Conservation (phyloP, 164 flowering plant species). For the Sextonia rubra region DNA sequence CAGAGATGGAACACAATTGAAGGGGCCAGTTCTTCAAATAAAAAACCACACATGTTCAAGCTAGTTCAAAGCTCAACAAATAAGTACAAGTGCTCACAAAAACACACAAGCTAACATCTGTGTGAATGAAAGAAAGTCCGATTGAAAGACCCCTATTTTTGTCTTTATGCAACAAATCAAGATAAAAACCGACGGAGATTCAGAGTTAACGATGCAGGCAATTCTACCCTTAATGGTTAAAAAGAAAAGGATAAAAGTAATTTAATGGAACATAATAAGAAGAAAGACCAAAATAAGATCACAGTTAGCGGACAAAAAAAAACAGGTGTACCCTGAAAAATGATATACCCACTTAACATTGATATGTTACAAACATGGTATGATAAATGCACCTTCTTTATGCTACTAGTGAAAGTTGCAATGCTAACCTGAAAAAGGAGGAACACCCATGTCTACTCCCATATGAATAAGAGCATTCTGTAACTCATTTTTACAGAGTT, state of each 20-base stretch:
- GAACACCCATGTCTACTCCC: slow-evolving; percentile 77
- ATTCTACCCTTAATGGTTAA: too few species aligned
- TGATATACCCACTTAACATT: not conserved
- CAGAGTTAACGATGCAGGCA: too few species aligned
- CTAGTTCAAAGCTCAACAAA: not conserved
- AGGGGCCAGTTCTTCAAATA: too few species aligned
- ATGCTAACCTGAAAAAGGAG: slow-evolving; percentile 57
- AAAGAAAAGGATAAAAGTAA: too few species aligned
- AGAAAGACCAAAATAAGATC: not conserved
- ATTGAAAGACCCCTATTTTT: too few species aligned
- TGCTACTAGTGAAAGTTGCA: not conserved
- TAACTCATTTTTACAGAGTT: slow-evolving; percentile 49
- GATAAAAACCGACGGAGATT: too few species aligned
- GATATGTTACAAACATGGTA: not conserved
- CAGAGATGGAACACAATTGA: too few species aligned
- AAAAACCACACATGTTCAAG: not conserved
- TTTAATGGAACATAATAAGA: not conserved
- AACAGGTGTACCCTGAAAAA: not conserved
- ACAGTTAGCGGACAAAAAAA: not conserved
- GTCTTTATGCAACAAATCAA: too few species aligned
- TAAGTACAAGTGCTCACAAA: not conserved
- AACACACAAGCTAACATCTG: too few species aligned
- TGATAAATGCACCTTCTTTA: not conserved
- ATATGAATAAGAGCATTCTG: slow-evolving; percentile 52
- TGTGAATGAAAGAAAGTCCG: too few species aligned